Conservation (phyloP, 371 early-diverging fungal species). For the Actinomortierella ambigua region DNA sequence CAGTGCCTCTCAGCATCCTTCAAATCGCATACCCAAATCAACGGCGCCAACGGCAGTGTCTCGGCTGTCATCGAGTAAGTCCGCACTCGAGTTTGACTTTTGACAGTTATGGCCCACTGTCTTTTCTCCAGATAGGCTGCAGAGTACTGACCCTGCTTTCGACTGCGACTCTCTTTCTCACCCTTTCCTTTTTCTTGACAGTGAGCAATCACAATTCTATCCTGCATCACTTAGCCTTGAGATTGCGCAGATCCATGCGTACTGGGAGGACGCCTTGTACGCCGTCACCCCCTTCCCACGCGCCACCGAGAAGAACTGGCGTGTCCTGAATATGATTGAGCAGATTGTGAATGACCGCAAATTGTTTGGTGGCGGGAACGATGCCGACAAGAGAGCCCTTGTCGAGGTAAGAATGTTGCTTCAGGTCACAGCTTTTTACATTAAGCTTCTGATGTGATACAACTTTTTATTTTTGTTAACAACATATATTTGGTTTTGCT, state of each 20-base stretch:
- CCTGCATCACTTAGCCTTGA: constrained; percentile 53
- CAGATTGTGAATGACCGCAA: constrained; percentile 65
- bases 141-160: too few relatives aligned
- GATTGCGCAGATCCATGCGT: constrained; percentile 58
- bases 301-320: constrained; percentile 65
- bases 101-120: too few relatives aligned
- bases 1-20: constrained; percentile 28
- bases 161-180: too few relatives aligned
- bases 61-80: constrained; percentile 17
- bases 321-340: constrained; percentile 67
- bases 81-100: too few relatives aligned
- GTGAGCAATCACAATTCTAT: constrained; percentile 29
- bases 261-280: constrained; percentile 68
- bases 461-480: neutral
- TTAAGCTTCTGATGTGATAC: neutral
- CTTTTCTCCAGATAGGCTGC: too few relatives aligned
- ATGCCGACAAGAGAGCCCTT: constrained; percentile 51
- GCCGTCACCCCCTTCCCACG: constrained; percentile 62
- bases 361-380: constrained; percentile 51
- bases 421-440: too few relatives aligned
- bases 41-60: constrained; percentile 5
- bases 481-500: neutral
- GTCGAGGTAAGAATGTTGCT: constrained; percentile 54
- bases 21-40: constrained; percentile 19
- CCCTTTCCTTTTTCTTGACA: constrained; percentile 1